Percentiles rank a stretch among this genome's conserved stretches.
These are phyloP conservation scores for Verticillium alfalfae DNA, from an alignment of 2,329 filamentous ascomycete species.

Conservation along the genomic window DNA sequence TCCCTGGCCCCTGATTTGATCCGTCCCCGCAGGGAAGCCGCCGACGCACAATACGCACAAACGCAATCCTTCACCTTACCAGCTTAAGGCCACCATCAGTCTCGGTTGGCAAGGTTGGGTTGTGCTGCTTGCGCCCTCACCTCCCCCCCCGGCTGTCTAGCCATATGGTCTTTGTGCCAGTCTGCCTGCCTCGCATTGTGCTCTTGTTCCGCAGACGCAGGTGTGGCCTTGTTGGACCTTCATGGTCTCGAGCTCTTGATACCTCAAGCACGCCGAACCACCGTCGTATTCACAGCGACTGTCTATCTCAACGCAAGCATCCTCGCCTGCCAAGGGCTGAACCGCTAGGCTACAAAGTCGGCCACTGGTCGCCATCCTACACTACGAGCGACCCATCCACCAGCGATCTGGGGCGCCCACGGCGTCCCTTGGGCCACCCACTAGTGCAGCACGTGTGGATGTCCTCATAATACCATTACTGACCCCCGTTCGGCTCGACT, in stretches of 20 bases:
- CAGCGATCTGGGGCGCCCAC: background rate
- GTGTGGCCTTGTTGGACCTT: background rate
- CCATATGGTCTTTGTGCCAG: background rate
- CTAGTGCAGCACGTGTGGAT: background rate
- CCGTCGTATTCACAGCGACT: background rate
- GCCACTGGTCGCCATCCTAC: background rate
- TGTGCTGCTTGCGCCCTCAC: too few species aligned
- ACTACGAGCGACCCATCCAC: background rate
- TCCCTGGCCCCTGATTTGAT: background rate
- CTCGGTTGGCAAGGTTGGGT: background rate
- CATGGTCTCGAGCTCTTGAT: background rate
- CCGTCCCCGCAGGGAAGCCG: background rate
- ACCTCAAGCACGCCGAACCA: background rate
- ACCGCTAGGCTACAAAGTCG: background rate
- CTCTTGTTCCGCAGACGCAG: too few species aligned
- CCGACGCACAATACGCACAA: background rate
- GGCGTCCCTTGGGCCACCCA: background rate
- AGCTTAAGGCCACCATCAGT: background rate
- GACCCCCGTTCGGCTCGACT: background rate
- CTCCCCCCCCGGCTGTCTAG: background rate
- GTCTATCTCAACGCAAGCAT: too few species aligned
- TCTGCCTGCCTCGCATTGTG: too few species aligned
- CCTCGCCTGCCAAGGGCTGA: background rate
- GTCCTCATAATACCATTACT: background rate
- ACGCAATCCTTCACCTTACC: background rate